Percentiles rank a stretch among this genome's conserved stretches.
Conservation (phyloP, 2,329 filamentous ascomycete genomes). For the Penicillium sp. region DNA sequence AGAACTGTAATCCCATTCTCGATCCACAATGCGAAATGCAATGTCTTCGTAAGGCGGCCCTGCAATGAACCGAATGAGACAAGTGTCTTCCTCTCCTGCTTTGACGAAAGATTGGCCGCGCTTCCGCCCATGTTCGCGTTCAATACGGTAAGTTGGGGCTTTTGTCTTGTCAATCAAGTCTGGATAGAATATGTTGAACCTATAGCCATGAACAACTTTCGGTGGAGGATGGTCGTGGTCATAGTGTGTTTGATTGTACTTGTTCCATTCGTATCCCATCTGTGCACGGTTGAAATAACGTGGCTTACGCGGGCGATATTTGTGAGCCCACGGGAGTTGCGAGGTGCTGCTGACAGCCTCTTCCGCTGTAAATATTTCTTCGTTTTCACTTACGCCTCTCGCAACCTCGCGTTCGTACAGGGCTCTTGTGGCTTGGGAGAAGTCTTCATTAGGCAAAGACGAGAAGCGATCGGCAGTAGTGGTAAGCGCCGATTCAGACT, state of each 20-base stretch:
- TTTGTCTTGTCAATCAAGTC: conserved; percentile 93
- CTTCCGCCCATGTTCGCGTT: conserved; percentile 84
- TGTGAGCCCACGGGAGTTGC: conserved; percentile 74
- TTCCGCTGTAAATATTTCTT: conserved; percentile 91
- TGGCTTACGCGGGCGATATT: conserved; percentile 85
- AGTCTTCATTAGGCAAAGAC: conserved; percentile 67
- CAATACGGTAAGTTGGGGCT: conserved; percentile 92
- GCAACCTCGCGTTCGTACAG: conserved; percentile 91
- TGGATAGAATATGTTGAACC: conserved; percentile 99
- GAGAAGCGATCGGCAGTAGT: conserved; percentile 66
- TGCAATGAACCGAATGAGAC: conserved; percentile 90
- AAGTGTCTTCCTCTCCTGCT: conserved; percentile 94
- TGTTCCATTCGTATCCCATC: conserved; percentile 99
- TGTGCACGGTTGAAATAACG: conserved; percentile 97
- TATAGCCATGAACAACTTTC: conserved; percentile 97
- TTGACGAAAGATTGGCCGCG: conserved; percentile 89
- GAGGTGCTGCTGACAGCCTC: conserved; percentile 65
- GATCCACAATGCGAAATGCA: conserved; percentile 94
- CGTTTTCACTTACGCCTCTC: conserved; percentile 84
- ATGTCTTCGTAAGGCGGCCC: conserved; percentile 96
- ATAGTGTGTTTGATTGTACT: conserved; percentile 99
- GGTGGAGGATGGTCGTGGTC: conserved; percentile 97
- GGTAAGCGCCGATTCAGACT: conserved; percentile 43
- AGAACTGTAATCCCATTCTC: conserved; percentile 98
- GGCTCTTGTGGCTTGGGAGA: conserved; percentile 80